Evolutionary conservation across 257 asterid genomes (phyloP).

Genomic region (Primulina eburnea): DNA sequence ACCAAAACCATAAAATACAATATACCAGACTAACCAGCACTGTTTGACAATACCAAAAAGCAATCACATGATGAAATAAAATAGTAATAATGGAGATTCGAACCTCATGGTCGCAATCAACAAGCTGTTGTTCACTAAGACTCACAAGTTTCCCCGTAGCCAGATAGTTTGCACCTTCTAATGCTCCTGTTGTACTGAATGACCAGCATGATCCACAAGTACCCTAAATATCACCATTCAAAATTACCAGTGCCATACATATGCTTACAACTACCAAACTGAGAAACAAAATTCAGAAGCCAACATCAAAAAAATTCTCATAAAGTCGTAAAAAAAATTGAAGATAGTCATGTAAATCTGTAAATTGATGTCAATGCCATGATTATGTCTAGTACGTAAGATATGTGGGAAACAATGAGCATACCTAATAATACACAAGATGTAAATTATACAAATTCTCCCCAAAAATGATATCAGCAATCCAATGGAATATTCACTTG

Average conservation of each 20-base stretch:
- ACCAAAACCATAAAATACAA: neutral
- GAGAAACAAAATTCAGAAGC: neutral
- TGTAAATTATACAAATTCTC: neutral
- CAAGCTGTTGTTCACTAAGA: conserved; percentile 94
- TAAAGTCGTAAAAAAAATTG: too few species aligned
- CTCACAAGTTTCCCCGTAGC: conserved; percentile 81
- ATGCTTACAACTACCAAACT: conserved; percentile 6
- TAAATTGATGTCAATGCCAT: neutral
- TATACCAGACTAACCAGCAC: neutral
- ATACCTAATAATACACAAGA: neutral
- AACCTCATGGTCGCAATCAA: conserved; percentile 93
- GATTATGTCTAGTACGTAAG: too few species aligned
- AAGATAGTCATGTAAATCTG: too few species aligned
- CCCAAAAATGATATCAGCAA: too few species aligned
- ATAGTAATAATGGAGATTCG: conserved; percentile 3
- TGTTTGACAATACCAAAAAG: neutral
- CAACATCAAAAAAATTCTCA: too few species aligned
- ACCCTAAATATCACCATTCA: conserved; percentile 44
- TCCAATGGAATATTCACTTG: too few species aligned
- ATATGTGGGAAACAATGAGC: neutral
- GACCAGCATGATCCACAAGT: conserved; percentile 95
- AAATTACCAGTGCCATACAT: conserved; percentile 2
- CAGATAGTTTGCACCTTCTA: conserved; percentile 82
- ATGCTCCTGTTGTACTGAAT: conserved; percentile 80
- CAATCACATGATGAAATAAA: neutral